Evolutionary conservation across 495 filamentous ascomycete species (phyloP), one percentile per base, ranked within the genome.

Genomic region (Penicillium lividum): DNA sequence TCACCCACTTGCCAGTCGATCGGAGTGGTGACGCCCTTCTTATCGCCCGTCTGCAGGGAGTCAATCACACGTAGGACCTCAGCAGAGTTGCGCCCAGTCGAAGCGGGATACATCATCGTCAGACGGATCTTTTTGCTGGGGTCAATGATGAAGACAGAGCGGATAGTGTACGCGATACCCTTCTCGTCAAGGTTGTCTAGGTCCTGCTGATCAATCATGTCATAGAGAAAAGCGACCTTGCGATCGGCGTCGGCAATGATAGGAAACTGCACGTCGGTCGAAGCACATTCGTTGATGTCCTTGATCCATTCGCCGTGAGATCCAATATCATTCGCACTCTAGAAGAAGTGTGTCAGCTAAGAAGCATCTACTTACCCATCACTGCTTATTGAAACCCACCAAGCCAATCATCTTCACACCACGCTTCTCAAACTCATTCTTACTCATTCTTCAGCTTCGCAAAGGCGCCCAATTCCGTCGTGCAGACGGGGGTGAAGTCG

Each of bases 131-230:
- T 92, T 86, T 98, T 97, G 84, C 88, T 96, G 55, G 94, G 95
- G 82, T 98, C 94, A 75, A 98, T 95, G 80, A 98, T 82, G 84
- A 98, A 98, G 76, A 98, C 95, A 62, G 91, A 96, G 70, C 94
- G 93, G 82, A 98, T 97, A 72, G 94, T 98, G 79, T 98, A 96
- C 56, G 94, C 92, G 67, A 96, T 92, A 57, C 92, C 94, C 86
- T 98, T 98, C 68, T 85, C 79, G 74, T 95, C 92, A 53, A 97
- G 93, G 80, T 97, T 98, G 68, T 87, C 89, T 57, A 81, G 79
- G 67, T 91, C 87, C 65, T 90, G 86, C 73, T 89, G 80, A 68
- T 98, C 94, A 62, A 98, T 82, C 94, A 98, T 98, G 81, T 98
- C 94, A 73, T 96, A 98, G 58, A 84, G 75, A 72, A 87, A 90